These are phyloP conservation scores for Exophiala viscosa DNA, from an alignment of 2,329 filamentous ascomycete species.

Conservation along the genomic window DNA sequence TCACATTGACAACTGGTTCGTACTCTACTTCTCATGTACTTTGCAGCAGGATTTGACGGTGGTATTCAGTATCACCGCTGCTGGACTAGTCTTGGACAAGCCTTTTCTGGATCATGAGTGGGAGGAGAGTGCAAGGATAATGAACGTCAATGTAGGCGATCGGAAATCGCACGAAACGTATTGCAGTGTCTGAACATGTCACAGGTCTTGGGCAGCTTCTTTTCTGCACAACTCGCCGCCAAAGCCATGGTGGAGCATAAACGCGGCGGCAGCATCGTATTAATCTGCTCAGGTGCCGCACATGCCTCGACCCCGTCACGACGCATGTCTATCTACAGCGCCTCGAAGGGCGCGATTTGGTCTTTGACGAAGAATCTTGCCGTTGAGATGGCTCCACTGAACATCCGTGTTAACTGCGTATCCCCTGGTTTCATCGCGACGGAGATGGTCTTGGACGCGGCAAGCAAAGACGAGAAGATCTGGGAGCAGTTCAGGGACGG, in stretches of 20 bases:
- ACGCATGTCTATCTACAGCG: conserved; percentile 28
- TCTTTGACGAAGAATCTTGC: conserved; percentile 41
- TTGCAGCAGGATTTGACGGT: too few species aligned
- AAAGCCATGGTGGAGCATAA: conserved; percentile 51
- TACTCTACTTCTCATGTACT: neutral
- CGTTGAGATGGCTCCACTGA: conserved; percentile 48
- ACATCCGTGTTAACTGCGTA: conserved; percentile 46
- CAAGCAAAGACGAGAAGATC: neutral
- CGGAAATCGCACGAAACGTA: too few species aligned
- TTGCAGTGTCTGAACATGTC: too few species aligned
- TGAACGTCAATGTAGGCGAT: conserved; percentile 43
- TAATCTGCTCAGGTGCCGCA: conserved; percentile 12
- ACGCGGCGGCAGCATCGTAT: conserved; percentile 30
- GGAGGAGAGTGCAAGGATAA: conserved; percentile 41
- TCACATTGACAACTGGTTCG: conserved; percentile 21
- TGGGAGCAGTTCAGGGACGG: neutral
- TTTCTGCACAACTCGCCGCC: too few species aligned
- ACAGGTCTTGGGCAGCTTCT: too few species aligned
- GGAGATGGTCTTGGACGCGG: conserved; percentile 31
- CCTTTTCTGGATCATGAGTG: conserved; percentile 45
- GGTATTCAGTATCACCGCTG: conserved; percentile 13
- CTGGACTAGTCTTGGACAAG: conserved; percentile 43
- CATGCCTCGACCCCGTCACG: conserved; percentile 30
- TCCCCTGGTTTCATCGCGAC: conserved; percentile 44
- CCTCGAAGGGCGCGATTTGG: conserved; percentile 41